A percentile compares a stretch with the other conserved stretches of the same genome.
These are phyloP conservation scores for Candida khao-thaluensis DNA, from an alignment of 805 yeast genomes.

Conservation along the genomic window DNA sequence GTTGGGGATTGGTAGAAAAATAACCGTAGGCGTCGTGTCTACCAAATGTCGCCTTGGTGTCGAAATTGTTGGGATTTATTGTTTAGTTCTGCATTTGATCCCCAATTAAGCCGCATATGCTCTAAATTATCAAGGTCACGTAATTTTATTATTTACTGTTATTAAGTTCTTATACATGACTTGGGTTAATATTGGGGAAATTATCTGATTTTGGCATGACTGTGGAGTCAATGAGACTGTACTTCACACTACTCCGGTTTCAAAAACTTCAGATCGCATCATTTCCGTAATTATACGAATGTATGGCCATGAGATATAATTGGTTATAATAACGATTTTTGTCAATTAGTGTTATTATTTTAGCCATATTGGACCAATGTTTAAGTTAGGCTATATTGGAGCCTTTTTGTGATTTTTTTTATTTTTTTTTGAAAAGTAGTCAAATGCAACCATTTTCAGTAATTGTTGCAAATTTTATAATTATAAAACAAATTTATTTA, in stretches of 20 bases:
- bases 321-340: too few species aligned
- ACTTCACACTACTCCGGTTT: conserved; percentile 5
- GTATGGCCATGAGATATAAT: too few species aligned
- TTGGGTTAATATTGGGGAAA: too few species aligned
- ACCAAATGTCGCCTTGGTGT: conserved; percentile 5
- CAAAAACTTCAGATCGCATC: neutral
- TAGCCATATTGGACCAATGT: too few species aligned
- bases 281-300: conserved; percentile 4
- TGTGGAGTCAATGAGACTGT: conserved; percentile 6
- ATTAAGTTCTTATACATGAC: too few species aligned
- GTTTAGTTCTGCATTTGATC: neutral
- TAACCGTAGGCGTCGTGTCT: conserved; percentile 2
- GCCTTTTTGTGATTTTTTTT: conserved; percentile 2
- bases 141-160: neutral
- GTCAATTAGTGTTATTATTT: too few species aligned
- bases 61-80: conserved; percentile 7
- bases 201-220: too few species aligned
- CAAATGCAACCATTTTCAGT: neutral
- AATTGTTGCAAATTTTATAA: conserved; percentile 6
- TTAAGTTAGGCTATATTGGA: too few species aligned
- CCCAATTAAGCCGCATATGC: neutral
- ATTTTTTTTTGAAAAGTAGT: neutral
- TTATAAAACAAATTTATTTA: neutral
- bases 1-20: conserved; percentile 9
- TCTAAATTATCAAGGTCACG: conserved; percentile 1